A percentile compares a stretch with the other conserved stretches of the same genome.
Conservation (phyloP, 192 early-diverging fungal species). For the Podila verticillata region DNA sequence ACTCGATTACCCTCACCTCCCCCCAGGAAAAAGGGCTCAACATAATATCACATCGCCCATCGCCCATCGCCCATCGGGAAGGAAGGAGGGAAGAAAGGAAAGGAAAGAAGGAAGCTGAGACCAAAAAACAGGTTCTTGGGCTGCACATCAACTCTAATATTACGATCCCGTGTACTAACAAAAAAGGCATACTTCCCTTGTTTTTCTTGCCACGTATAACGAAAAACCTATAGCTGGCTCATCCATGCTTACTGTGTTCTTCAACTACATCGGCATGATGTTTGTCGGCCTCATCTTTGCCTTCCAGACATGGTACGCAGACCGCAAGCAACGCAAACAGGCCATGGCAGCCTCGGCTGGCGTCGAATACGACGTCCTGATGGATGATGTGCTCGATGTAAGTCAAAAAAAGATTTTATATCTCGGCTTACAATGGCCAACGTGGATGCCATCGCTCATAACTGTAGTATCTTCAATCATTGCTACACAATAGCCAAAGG, state of each 20-base stretch:
- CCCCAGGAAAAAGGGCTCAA: no score
- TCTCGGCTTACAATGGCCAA: background rate
- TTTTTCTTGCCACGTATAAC: background rate
- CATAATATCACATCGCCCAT: no score
- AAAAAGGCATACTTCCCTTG: background rate
- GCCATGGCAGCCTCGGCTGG: conserved; percentile 6
- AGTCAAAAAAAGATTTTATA: conserved; percentile 11
- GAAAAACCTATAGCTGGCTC: conserved; percentile 15
- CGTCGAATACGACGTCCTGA: conserved; percentile 40
- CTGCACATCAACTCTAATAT: no score
- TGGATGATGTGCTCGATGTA: conserved; percentile 27
- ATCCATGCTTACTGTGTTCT: conserved; percentile 44
- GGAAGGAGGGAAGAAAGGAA: no score
- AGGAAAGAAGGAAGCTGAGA: no score
- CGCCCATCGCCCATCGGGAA: no score
- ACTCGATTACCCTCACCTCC: no score
- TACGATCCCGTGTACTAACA: background rate
- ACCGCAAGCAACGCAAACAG: conserved; percentile 18
- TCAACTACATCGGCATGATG: conserved; percentile 49
- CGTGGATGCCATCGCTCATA: background rate
- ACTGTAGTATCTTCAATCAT: background rate
- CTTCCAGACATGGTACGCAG: conserved; percentile 26
- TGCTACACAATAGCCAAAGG: background rate
- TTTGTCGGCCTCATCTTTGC: conserved; percentile 34
- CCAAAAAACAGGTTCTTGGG: no score